Evolutionary conservation across 306 rosid species (phyloP).

Genomic region (Vigna unguiculata): DNA sequence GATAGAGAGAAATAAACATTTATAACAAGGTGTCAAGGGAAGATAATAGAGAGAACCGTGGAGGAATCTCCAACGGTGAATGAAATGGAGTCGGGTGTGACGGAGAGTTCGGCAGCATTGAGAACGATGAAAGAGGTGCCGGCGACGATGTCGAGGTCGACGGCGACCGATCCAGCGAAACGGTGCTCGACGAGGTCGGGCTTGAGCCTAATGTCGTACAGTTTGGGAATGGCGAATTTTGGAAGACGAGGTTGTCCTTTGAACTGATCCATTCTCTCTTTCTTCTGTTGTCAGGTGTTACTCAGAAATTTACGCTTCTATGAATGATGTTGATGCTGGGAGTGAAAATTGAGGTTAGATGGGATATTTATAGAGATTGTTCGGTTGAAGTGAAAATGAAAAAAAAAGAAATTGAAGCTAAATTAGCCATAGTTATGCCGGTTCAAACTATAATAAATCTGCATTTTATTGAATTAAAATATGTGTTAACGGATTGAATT

Average conservation of each 20-base stretch:
- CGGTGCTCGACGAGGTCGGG: constrained; percentile 79
- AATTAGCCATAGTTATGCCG: no score
- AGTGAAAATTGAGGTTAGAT: background rate
- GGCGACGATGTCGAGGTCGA: constrained; percentile 68
- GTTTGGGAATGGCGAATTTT: constrained; percentile 82
- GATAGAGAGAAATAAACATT: no score
- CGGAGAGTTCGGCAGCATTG: constrained; percentile 76
- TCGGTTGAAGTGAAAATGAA: no score
- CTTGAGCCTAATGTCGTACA: constrained; percentile 69
- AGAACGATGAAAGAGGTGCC: constrained; percentile 79
- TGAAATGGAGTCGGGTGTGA: constrained; percentile 48
- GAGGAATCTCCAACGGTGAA: constrained; percentile 54
- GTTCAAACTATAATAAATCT: no score
- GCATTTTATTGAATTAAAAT: no score
- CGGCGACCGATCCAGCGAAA: constrained; percentile 74
- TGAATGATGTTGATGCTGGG: background rate
- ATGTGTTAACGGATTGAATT: no score
- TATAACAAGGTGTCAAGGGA: background rate
- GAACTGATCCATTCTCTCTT: constrained; percentile 81
- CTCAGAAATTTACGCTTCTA: background rate
- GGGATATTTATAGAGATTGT: constrained; percentile 5
- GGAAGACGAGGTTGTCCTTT: constrained; percentile 90
- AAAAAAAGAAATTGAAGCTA: no score
- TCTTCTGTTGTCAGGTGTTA: background rate
- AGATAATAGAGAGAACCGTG: constrained; percentile 52